A percentile compares a stretch with the other conserved stretches of the same genome.
These are phyloP conservation scores for Sutorius australiensis DNA, from an alignment of 768 basidiomycete species.

Conservation along the genomic window DNA sequence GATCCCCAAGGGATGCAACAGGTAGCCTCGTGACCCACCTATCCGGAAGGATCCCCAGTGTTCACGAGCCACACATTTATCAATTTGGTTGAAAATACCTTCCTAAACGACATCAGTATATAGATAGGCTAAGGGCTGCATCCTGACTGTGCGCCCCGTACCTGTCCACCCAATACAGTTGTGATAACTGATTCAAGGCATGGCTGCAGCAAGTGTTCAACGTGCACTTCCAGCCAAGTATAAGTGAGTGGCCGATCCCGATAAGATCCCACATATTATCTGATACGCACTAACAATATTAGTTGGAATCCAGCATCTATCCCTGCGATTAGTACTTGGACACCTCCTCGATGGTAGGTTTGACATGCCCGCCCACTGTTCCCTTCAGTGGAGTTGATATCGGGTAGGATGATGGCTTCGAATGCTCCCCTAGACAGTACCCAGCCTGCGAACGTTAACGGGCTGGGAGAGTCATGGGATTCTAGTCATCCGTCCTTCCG, in stretches of 20 bases:
- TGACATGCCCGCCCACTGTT: not conserved
- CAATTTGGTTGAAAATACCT: not conserved
- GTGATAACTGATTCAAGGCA: conserved; percentile 2
- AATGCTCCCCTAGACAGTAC: not conserved
- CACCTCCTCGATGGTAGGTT: conserved; percentile 25
- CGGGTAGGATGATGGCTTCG: conserved; percentile 20
- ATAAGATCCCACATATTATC: not conserved
- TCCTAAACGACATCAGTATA: not conserved
- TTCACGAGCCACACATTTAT: not conserved
- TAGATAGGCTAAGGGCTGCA: not conserved
- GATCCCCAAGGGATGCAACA: too few species aligned
- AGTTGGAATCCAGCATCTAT: conserved; percentile 26
- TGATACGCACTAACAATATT: not conserved
- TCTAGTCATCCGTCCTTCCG: conserved; percentile 17
- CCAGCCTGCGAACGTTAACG: conserved; percentile 9
- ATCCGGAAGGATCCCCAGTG: not conserved
- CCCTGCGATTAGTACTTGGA: conserved; percentile 24
- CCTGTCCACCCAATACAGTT: not conserved
- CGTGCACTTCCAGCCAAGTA: conserved; percentile 10
- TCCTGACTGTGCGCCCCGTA: not conserved
- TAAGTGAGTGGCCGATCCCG: conserved; percentile 8
- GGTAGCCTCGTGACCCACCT: not conserved
- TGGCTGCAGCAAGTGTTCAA: conserved; percentile 25
- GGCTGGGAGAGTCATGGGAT: conserved; percentile 26
- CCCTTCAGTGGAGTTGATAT: not conserved